phyloP scores from a whole-genome alignment of 352 stramenopile species.

The Pythium graminicola region DNA sequence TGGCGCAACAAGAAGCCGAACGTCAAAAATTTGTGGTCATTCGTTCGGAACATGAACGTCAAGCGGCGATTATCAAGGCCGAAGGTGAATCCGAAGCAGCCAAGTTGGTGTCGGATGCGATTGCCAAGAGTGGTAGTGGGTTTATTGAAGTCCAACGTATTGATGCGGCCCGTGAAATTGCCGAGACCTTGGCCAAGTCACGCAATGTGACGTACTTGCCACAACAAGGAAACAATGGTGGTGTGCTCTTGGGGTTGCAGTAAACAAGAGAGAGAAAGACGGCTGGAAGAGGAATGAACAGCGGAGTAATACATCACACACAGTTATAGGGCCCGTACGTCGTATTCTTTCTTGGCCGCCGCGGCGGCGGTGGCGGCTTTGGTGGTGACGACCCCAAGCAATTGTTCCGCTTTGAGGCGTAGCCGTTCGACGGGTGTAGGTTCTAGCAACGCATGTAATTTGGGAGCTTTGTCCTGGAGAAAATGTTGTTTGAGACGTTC shows the following conservation, averaged over 20 bases:
- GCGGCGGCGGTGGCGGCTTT: conserved; percentile 27
- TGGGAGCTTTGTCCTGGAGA: conserved; percentile 37
- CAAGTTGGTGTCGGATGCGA: conserved; percentile 96
- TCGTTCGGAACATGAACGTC: conserved; percentile 98
- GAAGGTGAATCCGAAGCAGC: conserved; percentile 98
- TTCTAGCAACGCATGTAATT: conserved; percentile 47
- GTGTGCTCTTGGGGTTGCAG: conserved; percentile 81
- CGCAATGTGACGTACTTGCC: conserved; percentile 98
- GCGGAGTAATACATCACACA: neutral
- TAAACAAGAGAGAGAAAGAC: conserved; percentile 10
- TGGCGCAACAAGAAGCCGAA: conserved; percentile 99
- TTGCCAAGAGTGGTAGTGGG: conserved; percentile 98
- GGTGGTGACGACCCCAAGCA: conserved; percentile 36
- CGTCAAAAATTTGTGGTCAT: conserved; percentile 98
- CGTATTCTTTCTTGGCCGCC: conserved; percentile 63
- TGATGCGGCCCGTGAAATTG: conserved; percentile 98
- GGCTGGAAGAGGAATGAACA: neutral
- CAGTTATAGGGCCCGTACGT: conserved; percentile 43
- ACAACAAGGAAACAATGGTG: conserved; percentile 78
- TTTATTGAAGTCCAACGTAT: conserved; percentile 99
- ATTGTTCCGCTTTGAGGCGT: conserved; percentile 30
- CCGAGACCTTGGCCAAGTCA: conserved; percentile 91
- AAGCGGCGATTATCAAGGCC: conserved; percentile 96
- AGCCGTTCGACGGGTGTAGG: conserved; percentile 49
- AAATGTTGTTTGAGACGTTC: conserved; percentile 50